phyloP scores from a whole-genome alignment of 2,329 filamentous ascomycete species.

The Aquanectria penicillioides region DNA sequence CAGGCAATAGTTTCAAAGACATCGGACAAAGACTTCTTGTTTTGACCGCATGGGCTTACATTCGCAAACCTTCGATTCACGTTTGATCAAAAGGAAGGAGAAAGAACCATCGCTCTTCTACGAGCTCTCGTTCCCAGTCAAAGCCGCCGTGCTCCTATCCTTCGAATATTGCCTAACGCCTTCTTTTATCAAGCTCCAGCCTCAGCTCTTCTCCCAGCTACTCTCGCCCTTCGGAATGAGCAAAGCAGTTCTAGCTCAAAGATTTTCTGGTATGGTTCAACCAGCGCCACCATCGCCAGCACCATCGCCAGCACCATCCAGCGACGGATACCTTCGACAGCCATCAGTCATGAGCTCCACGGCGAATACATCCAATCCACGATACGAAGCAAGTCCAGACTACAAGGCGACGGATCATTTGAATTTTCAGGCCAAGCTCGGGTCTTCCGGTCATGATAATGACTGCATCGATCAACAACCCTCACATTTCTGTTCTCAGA shows the following conservation, averaged over 20 bases:
- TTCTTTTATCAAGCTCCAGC: constrained; percentile 10
- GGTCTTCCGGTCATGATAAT: constrained; percentile 33
- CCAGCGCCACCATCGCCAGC: constrained; percentile 57
- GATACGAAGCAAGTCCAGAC: constrained; percentile 17
- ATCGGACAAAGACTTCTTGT: constrained; percentile 34
- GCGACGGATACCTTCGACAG: constrained; percentile 30
- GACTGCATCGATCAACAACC: constrained; percentile 31
- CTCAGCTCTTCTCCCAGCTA: constrained; percentile 5
- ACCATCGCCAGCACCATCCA: constrained; percentile 58
- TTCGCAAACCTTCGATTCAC: constrained; percentile 32
- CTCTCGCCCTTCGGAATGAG: neutral
- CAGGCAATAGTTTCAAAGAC: constrained; percentile 37
- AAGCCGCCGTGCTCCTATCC: constrained; percentile 6
- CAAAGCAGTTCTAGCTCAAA: constrained; percentile 4
- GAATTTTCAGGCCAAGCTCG: constrained; percentile 27
- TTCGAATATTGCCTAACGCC: constrained; percentile 4
- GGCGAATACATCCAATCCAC: constrained; percentile 24
- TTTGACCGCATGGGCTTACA: constrained; percentile 20
- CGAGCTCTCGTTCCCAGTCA: constrained; percentile 24
- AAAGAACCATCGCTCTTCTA: constrained; percentile 14
- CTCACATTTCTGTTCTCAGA: constrained; percentile 30
- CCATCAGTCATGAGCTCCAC: constrained; percentile 26
- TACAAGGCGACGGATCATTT: constrained; percentile 19
- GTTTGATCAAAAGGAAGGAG: constrained; percentile 34
- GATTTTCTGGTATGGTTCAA: constrained; percentile 47